Conservation (phyloP, 164 flowering plant genomes). For the Litsea cubeba region DNA sequence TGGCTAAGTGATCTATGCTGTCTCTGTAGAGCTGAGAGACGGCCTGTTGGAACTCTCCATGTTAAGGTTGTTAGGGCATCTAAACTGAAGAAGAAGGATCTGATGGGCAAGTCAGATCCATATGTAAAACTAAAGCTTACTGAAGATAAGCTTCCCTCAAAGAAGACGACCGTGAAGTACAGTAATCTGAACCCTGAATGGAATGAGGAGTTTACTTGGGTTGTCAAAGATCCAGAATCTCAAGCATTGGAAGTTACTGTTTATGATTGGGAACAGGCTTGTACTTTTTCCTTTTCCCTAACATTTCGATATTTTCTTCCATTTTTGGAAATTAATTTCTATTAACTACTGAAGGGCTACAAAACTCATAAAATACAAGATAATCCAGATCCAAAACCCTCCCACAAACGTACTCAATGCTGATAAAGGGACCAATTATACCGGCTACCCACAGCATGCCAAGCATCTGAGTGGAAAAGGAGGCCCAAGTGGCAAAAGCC, state of each 20-base stretch:
- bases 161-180: slow-evolving; percentile 67
- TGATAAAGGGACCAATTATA: too few species aligned
- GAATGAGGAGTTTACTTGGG: slow-evolving; percentile 74
- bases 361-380: too few species aligned
- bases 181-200: slow-evolving; percentile 83
- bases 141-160: slow-evolving; percentile 62
- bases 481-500: too few species aligned
- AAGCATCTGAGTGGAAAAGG: too few species aligned
- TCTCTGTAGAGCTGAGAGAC: slow-evolving; percentile 47
- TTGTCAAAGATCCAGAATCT: slow-evolving; percentile 65
- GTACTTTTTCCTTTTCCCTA: background rate
- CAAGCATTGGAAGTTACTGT: slow-evolving; percentile 57
- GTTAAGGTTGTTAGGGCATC: slow-evolving; percentile 62
- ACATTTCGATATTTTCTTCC: background rate
- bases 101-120: slow-evolving; percentile 76
- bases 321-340: background rate
- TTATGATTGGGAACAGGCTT: slow-evolving; percentile 86
- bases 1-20: background rate
- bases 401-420: too few species aligned
- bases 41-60: slow-evolving; percentile 69
- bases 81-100: slow-evolving; percentile 71
- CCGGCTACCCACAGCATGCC: too few species aligned
- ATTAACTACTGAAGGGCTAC: too few species aligned
- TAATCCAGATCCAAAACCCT: too few species aligned
- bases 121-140: slow-evolving; percentile 69